These are phyloP conservation scores for Saccharomyces hybrid DNA, from an alignment of 1,139 yeast species.

Conservation along the genomic window DNA sequence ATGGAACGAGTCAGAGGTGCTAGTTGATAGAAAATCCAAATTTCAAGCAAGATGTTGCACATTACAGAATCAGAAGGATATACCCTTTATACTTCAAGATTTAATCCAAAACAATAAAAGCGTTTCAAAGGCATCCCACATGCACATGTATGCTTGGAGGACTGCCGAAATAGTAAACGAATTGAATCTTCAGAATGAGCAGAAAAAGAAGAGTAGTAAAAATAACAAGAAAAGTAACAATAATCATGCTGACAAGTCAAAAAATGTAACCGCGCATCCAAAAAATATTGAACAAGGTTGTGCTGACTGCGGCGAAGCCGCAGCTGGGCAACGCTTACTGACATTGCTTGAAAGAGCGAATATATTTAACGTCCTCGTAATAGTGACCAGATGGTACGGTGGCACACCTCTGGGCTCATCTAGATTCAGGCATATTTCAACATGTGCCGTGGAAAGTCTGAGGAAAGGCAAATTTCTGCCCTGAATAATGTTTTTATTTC, in stretches of 20 bases:
- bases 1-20: slow-evolving; percentile 36
- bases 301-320: slow-evolving; percentile 58
- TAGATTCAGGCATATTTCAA: slow-evolving; percentile 55
- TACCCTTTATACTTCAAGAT: slow-evolving; percentile 38
- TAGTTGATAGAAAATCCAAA: slow-evolving; percentile 46
- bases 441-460: slow-evolving; percentile 45
- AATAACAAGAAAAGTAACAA: no score
- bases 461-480: no score
- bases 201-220: slow-evolving; percentile 12
- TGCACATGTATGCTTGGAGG: slow-evolving; percentile 65
- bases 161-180: no score
- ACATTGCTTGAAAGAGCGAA: slow-evolving; percentile 43
- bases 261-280: background rate
- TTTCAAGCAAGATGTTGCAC: slow-evolving; percentile 53
- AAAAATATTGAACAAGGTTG: slow-evolving; percentile 45
- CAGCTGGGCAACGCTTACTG: slow-evolving; percentile 52
- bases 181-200: no score
- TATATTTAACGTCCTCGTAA: slow-evolving; percentile 47
- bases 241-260: background rate
- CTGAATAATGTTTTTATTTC: no score
- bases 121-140: slow-evolving; percentile 51
- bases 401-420: slow-evolving; percentile 60
- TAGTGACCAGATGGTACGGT: slow-evolving; percentile 70
- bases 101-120: slow-evolving; percentile 40
- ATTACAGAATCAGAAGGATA: slow-evolving; percentile 35